Base-by-base conservation (phyloP, 495 filamentous ascomycete genomes). In the Elasticomyces elasticus region DNA sequence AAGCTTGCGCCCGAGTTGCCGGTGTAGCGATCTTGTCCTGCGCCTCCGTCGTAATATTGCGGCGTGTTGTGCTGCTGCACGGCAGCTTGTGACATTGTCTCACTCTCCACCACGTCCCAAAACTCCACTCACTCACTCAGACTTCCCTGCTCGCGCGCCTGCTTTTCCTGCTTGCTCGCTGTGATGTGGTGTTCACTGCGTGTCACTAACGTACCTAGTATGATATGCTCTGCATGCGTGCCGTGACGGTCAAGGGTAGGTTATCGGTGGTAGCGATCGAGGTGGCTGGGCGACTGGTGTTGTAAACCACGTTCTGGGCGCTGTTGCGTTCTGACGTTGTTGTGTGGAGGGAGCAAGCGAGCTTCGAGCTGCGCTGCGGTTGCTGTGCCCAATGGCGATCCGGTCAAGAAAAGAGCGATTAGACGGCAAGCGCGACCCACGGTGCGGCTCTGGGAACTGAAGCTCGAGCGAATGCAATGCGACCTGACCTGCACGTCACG, bases 1-100 rank as follows among this genome's bases (percentile, higher is more conserved):
- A 53, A 51, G 48, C 65, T 69, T 17, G 69, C 62, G 20, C 67
- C 61, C 33, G 67, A 64, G 42, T 69, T 63, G 24, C 67, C 60
- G 63, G 71, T 74, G 56, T 73, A 72, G 43, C 74, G 72, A 64
- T 71, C 73, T 35, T 40, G 64, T 59, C 54, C 59, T 33, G 22
- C 35, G 7, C 51, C 60, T 51, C 57, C 58, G 52, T 66, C 62
- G 47, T 69, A 69, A 25, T 59, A 52, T 28, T 58, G 66, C 55
- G 58, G 64, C 60, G 28, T 62, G 48, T 48, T 69, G 57, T 50
- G 61, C 33, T 51, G 43, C 57, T 70, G 69, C 59, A 70, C 64
- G 19, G 67, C 67, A 41, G 68, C 68, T 55, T 64, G 63, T 59
- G 69, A 72, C 64, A 69, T 69, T 28, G 3, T 49, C 25, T 7